A percentile compares a stretch with the other conserved stretches of the same genome.
Evolutionary conservation across 2,329 filamentous ascomycete genomes (phyloP).

Genomic region (Neofusicoccum ribis): DNA sequence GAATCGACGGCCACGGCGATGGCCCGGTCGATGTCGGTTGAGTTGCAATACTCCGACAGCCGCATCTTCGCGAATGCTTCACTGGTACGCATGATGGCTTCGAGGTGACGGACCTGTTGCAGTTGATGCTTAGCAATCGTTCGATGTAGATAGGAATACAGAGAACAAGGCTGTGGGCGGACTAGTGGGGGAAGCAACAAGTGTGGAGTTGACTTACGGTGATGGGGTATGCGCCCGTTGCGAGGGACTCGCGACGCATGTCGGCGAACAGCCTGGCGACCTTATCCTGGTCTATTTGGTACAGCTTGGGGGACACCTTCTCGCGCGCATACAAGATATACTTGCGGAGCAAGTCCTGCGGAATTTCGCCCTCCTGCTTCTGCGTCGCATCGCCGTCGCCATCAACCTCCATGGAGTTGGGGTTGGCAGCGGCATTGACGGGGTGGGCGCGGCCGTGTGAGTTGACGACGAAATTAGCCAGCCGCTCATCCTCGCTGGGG

Average conservation of each 20-base stretch:
- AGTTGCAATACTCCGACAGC: conserved; percentile 89
- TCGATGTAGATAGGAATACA: not conserved
- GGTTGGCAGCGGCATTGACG: conserved; percentile 33
- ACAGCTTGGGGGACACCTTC: conserved; percentile 85
- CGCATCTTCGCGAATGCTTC: conserved; percentile 98
- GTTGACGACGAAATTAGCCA: conserved; percentile 92
- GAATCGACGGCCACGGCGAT: conserved; percentile 96
- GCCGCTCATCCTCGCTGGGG: conserved; percentile 84
- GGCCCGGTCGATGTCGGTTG: conserved; percentile 90
- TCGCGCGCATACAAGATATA: conserved; percentile 96
- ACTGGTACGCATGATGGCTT: conserved; percentile 92
- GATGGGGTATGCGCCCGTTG: conserved; percentile 95
- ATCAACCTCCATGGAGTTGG: conserved; percentile 64
- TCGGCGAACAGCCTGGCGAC: conserved; percentile 91
- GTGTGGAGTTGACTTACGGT: conserved; percentile 64
- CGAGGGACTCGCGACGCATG: conserved; percentile 89
- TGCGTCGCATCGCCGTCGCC: conserved; percentile 52
- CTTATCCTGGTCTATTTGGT: conserved; percentile 98
- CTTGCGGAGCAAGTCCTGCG: conserved; percentile 88
- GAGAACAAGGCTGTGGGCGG: no score
- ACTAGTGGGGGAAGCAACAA: not conserved
- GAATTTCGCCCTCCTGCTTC: conserved; percentile 69
- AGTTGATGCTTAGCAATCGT: not conserved
- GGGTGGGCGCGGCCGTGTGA: conserved; percentile 92
- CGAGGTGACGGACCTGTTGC: conserved; percentile 86